A percentile compares a stretch with the other conserved stretches of the same genome.
Conservation (phyloP, 108 stramenopile genomes). For the Aurantiochytrium sp. region DNA sequence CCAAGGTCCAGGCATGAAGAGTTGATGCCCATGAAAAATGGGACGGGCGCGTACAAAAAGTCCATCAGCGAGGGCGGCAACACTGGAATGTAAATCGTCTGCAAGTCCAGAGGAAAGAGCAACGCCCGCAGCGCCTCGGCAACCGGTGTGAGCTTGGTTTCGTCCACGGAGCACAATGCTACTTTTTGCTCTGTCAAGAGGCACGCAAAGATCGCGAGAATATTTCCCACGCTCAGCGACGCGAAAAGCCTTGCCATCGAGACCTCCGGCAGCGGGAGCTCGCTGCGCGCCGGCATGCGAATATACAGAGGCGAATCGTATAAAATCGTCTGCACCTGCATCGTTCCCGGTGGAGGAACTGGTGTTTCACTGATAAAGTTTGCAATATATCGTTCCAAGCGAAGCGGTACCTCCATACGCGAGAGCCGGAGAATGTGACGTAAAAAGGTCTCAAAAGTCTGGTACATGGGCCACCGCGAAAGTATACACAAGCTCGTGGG, state of each 20-base stretch:
- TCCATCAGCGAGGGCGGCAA: neutral
- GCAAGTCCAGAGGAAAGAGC: neutral
- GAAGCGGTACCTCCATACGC: neutral
- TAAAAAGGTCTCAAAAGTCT: neutral
- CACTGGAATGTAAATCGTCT: neutral
- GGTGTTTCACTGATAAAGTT: constrained; percentile 1
- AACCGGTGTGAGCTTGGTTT: neutral
- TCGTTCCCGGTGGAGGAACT: neutral
- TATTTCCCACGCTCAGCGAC: neutral
- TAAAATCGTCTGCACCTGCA: neutral
- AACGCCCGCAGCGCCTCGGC: neutral
- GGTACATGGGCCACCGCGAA: constrained; percentile 2
- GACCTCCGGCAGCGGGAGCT: neutral
- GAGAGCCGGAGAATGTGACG: neutral
- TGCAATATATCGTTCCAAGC: neutral
- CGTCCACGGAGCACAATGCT: neutral
- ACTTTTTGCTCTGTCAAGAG: neutral
- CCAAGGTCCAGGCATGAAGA: neutral
- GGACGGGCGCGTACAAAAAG: constrained; percentile 5
- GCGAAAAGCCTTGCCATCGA: neutral
- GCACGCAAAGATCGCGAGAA: neutral
- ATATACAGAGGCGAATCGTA: neutral
- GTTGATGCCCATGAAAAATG: neutral
- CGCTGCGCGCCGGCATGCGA: neutral
- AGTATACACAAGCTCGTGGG: neutral